Evolutionary conservation across 2,329 filamentous ascomycete genomes (phyloP).

Genomic region (Fusarium dlaminii): DNA sequence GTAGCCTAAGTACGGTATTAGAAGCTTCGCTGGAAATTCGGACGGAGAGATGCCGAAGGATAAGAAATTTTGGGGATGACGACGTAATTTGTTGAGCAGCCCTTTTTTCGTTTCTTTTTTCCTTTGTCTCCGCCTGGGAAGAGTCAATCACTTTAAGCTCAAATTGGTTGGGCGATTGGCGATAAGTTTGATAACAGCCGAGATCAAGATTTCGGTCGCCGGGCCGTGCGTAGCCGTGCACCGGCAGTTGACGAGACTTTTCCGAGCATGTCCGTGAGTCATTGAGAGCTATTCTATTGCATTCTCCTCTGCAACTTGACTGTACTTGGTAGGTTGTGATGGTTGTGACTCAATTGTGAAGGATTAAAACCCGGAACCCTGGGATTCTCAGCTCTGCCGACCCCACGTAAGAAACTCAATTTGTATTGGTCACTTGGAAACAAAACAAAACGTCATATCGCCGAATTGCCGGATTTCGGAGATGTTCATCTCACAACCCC

Average conservation of each 20-base stretch:
- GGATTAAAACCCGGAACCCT: neutral
- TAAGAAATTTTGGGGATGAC: slow-evolving; percentile 5
- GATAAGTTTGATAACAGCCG: slow-evolving; percentile 12
- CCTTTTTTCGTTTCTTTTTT: neutral
- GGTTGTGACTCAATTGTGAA: neutral
- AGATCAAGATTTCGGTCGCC: slow-evolving; percentile 8
- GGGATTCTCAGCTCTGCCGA: slow-evolving; percentile 6
- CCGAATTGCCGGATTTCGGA: slow-evolving; percentile 15
- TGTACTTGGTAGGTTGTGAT: neutral
- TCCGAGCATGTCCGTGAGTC: slow-evolving; percentile 10
- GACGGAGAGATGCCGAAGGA: slow-evolving; percentile 27
- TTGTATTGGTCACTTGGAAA: slow-evolving; percentile 1
- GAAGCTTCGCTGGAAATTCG: neutral
- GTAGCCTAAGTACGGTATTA: neutral
- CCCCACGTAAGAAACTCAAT: neutral
- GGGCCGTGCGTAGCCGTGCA: slow-evolving; percentile 31
- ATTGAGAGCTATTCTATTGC: neutral
- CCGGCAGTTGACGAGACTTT: slow-evolving; percentile 24
- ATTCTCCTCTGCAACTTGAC: neutral
- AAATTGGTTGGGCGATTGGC: slow-evolving; percentile 17
- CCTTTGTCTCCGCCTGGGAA: neutral
- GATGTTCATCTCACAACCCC: neutral
- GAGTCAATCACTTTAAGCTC: slow-evolving; percentile 13
- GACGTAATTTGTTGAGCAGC: slow-evolving; percentile 29
- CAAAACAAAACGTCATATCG: neutral